Base-by-base conservation (phyloP, 108 stramenopile species). In the Cyclotella kingstonii region DNA sequence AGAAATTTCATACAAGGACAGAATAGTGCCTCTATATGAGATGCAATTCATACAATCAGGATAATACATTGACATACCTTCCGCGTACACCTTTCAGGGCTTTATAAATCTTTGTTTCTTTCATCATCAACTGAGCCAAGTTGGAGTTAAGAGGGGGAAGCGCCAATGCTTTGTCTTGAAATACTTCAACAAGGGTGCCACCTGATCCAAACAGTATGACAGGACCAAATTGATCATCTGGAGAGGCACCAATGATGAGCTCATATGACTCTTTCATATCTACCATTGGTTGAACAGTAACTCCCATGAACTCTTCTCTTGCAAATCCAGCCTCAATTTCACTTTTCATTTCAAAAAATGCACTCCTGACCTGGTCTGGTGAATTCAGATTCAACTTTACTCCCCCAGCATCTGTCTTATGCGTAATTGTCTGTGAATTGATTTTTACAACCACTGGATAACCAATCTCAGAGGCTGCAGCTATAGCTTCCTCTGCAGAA, bases 371-470 rank as follows among this genome's bases (percentile, higher is more conserved):
- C 22, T 64, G 54, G 17, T 46, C 60, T 22, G 67, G 39, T 23
- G 67, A 63, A 39, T 54, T 29, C 21, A 75, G 15, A 23, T 68
- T 68, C 10, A 75, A 33, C 26, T 62, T 75, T 0, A 75, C 73
- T 41, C 73, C 73, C 11, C 73, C 73, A 10, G 63, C 61, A 49
- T 75, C 73, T 8, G 73, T 52, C 35, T 75, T 75, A 45, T 75
- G 73, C n/a, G 67, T 62, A 22, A 75, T 62, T 25, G 54, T 68
- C 38, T 61, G 29, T 0, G 63, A 66, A 14, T 68, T 54, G 15
- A 75, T 49, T 33, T 75, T 75, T 23, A 68, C 44, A 1, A 59
- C 73, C 14, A 75, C 73, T 17, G 73, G 73, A 41, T 40, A 75
- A 10, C 73, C 73, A 6, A 61, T 43, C 6, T 29, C 31, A 15